Conservation (phyloP, 257 asterid species). For the Prunella vulgaris region DNA sequence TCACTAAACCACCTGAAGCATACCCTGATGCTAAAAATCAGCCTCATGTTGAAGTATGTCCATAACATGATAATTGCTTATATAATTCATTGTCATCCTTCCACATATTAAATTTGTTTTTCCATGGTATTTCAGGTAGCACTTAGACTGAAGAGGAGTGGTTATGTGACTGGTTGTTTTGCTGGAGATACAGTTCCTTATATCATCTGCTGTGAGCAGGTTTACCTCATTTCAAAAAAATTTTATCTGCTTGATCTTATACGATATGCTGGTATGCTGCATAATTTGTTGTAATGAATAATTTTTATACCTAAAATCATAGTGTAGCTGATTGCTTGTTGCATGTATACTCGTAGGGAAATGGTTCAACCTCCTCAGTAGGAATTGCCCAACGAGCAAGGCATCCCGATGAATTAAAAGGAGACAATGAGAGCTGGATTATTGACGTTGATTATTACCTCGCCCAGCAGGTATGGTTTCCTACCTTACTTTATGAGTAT, state of each 20-base stretch:
- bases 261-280: neutral
- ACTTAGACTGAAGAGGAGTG: constrained; percentile 80
- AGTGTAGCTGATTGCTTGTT: constrained; percentile 7
- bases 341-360: constrained; percentile 47
- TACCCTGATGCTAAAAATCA: constrained; percentile 94
- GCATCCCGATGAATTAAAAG: constrained; percentile 93
- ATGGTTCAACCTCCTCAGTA: constrained; percentile 48
- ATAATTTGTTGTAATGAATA: neutral
- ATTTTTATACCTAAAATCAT: neutral
- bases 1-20: constrained; percentile 94
- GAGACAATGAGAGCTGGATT: constrained; percentile 71
- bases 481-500: constrained; percentile 4
- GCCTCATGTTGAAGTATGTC: constrained; percentile 93
- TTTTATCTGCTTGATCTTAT: constrained; percentile 10
- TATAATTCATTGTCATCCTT: constrained; percentile 1
- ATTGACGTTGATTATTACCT: constrained; percentile 94
- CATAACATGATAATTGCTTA: constrained; percentile 7
- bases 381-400: constrained; percentile 99
- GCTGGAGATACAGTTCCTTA: constrained; percentile 98
- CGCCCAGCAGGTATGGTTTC: constrained; percentile 75
- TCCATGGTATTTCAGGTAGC: constrained; percentile 62
- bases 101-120: constrained; percentile 16
- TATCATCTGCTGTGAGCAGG: constrained; percentile 92
- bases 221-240: constrained; percentile 20
- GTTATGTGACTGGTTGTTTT: constrained; percentile 84